Base-by-base conservation (phyloP, 169 alveolate species). In the Theileria sp. region DNA sequence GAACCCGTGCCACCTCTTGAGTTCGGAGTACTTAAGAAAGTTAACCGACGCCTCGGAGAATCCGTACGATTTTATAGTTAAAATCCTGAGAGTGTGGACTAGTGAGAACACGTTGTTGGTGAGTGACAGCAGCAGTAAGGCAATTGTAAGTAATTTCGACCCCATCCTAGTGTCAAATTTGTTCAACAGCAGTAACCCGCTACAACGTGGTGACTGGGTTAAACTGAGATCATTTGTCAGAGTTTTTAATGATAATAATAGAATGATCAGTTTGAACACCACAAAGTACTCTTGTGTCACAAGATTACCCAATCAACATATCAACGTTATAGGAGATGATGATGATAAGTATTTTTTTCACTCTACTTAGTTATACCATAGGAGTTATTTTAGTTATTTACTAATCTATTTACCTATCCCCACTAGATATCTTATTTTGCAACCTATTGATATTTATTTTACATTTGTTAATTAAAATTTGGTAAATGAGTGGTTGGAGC, bases 151-250 rank as follows among this genome's bases (percentile, higher is more conserved):
- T 64, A 71, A 70, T 51, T 12, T 77, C 13, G 51, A 50, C 44
- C 76, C 66, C 23, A 77, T 83, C 17, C 49, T 83, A 73, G 23
- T 77, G 7, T 28, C 81, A 0, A 85, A 85, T 49, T 60, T 79
- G 23, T 32, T 85, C 54, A 68, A 78, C 13, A 76, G 87, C 38
- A 7, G 34, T 19, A 85, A 85, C 49, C 79, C 80, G 30, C 19
- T 85, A 13, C 44, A 67, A 32, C 80, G 71, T 13, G 91, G 91
- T 5, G 87, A 85, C 3, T 85, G 91, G 91, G 17, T 85, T 9
- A 85, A 85, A 73, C 67, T 85, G 3, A 13, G 88, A 26, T 78
- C 67, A 15, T 71, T 85, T 19, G 68, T 36, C 19, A 58, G 84
- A 9, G 28, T 56, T 17, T 32, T n/a, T 0, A 21, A 44, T 49